Evolutionary conservation across 2,329 filamentous ascomycete genomes (phyloP).

Genomic region (Pseudocercospora vitis): DNA sequence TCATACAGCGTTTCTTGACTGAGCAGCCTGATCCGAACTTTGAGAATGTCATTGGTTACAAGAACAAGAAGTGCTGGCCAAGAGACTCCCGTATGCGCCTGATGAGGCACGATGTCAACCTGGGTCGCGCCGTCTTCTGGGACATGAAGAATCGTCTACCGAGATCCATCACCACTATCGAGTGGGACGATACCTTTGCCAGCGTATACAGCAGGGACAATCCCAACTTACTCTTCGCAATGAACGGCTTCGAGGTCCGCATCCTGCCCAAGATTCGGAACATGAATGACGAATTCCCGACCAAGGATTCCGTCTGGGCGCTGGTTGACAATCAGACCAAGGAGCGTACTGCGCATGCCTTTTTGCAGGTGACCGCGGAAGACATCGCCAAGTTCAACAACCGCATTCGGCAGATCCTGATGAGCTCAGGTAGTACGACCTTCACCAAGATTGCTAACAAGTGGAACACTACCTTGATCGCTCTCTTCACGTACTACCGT

Average conservation of each 20-base stretch:
- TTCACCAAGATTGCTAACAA: slow-evolving; percentile 99
- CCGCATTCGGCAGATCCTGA: slow-evolving; percentile 94
- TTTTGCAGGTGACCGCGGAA: slow-evolving; percentile 95
- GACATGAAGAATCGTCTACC: slow-evolving; percentile 96
- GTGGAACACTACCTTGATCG: slow-evolving; percentile 97
- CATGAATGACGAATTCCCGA: slow-evolving; percentile 90
- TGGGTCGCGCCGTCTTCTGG: slow-evolving; percentile 97
- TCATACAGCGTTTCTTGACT: slow-evolving; percentile 96
- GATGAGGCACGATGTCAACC: slow-evolving; percentile 98
- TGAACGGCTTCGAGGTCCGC: slow-evolving; percentile 96
- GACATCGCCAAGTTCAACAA: slow-evolving; percentile 99
- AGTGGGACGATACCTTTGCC: slow-evolving; percentile 98
- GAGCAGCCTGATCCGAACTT: slow-evolving; percentile 99
- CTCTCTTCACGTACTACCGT: slow-evolving; percentile 96
- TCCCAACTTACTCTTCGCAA: slow-evolving; percentile 93
- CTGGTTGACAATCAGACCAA: slow-evolving; percentile 95
- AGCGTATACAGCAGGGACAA: slow-evolving; percentile 98
- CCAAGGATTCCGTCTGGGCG: slow-evolving; percentile 98
- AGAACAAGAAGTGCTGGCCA: slow-evolving; percentile 99
- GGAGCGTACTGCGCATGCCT: slow-evolving; percentile 94
- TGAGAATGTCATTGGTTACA: slow-evolving; percentile 98
- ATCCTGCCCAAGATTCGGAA: slow-evolving; percentile 95
- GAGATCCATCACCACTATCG: slow-evolving; percentile 91
- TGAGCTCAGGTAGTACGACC: slow-evolving; percentile 98
- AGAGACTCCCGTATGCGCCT: slow-evolving; percentile 95